phyloP scores from a whole-genome alignment of 805 yeast genomes.

The Kodamaea neixiangensis region DNA sequence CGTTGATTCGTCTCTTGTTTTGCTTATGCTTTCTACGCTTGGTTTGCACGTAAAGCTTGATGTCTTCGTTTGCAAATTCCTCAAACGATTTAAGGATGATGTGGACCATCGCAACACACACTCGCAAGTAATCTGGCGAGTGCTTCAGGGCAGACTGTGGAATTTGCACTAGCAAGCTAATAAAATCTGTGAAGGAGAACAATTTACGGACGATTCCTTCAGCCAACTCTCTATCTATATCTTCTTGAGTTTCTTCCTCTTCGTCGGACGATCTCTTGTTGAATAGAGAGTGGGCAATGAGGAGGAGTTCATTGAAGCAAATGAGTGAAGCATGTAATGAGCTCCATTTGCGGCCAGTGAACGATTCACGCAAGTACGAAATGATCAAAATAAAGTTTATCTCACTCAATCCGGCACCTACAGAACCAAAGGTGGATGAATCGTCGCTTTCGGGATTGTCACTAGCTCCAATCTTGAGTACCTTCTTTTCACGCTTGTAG shows the following conservation, averaged over 20 bases:
- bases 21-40: constrained; percentile 38
- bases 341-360: constrained; percentile 49
- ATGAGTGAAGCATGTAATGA: constrained; percentile 70
- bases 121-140: constrained; percentile 61
- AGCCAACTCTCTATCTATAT: constrained; percentile 43
- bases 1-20: constrained; percentile 23
- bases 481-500: constrained; percentile 50
- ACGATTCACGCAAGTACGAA: constrained; percentile 45
- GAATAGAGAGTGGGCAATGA: constrained; percentile 47
- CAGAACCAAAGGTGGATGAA: constrained; percentile 35
- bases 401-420: constrained; percentile 61
- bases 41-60: constrained; percentile 48
- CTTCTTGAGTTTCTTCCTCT: constrained; percentile 41
- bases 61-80: constrained; percentile 58
- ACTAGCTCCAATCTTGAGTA: constrained; percentile 8
- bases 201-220: constrained; percentile 63
- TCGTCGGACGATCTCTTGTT: constrained; percentile 14
- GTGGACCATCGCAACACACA: constrained; percentile 65
- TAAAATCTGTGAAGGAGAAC: constrained; percentile 64
- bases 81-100: constrained; percentile 69
- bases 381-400: constrained; percentile 57
- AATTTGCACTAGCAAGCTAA: constrained; percentile 55
- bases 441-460: constrained; percentile 8
- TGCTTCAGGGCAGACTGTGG: constrained; percentile 66
- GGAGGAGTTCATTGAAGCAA: constrained; percentile 63